Conservation (phyloP, 495 filamentous ascomycete species). For the Aspergillus asperescens region DNA sequence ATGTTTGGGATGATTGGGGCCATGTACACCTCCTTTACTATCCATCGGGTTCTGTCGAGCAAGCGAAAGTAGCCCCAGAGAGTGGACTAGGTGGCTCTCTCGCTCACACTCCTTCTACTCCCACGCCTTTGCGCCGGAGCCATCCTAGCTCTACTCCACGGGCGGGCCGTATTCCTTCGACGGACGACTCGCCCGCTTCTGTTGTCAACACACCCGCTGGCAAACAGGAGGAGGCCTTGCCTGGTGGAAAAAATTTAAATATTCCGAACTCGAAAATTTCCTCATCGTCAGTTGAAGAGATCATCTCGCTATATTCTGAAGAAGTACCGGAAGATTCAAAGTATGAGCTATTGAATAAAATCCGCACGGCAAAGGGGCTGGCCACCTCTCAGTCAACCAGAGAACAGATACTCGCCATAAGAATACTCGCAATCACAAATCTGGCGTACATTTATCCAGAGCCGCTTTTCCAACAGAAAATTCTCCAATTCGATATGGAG, state of each 20-base stretch:
- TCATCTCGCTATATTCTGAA: conserved; percentile 57
- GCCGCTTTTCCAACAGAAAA: conserved; percentile 70
- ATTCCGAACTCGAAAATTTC: conserved; percentile 61
- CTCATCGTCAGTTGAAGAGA: conserved; percentile 56
- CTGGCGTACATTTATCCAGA: conserved; percentile 85
- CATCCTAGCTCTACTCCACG: conserved; percentile 53
- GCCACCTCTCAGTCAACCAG: conserved; percentile 57
- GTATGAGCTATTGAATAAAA: conserved; percentile 80
- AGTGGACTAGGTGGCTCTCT: conserved; percentile 24
- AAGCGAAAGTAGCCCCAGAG: conserved; percentile 26
- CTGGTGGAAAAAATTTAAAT: conserved; percentile 61
- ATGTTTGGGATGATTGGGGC: conserved; percentile 64
- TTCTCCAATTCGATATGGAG: conserved; percentile 82
- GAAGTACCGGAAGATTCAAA: conserved; percentile 66
- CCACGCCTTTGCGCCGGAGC: conserved; percentile 46
- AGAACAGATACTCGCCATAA: conserved; percentile 71
- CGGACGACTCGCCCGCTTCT: conserved; percentile 49
- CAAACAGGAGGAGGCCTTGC: conserved; percentile 35
- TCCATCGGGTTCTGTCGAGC: conserved; percentile 31
- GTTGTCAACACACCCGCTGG: conserved; percentile 22
- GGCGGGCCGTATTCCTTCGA: conserved; percentile 40
- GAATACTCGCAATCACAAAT: conserved; percentile 85
- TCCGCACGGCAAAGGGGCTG: conserved; percentile 77
- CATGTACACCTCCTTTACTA: conserved; percentile 64
- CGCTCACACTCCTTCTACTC: conserved; percentile 39